Percentiles rank a stretch among this genome's conserved stretches.
These are phyloP conservation scores for Penicillium taxi DNA, from an alignment of 495 filamentous ascomycete genomes.

Conservation along the genomic window DNA sequence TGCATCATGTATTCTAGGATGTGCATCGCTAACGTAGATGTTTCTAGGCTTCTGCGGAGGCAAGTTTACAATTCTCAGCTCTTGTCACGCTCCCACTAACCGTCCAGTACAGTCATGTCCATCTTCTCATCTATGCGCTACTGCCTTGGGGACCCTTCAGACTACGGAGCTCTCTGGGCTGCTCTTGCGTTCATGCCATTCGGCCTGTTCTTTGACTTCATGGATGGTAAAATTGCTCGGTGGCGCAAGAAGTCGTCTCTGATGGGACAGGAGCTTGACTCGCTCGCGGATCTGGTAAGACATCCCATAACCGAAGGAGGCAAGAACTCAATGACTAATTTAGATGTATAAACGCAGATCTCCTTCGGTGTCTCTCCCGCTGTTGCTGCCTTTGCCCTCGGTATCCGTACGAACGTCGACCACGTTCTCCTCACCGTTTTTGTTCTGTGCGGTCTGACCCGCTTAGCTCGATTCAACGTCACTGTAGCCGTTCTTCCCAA, in stretches of 20 bases:
- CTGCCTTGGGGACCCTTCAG: constrained; percentile 64
- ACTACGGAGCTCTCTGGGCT: constrained; percentile 60
- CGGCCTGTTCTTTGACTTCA: constrained; percentile 95
- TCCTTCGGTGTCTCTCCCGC: constrained; percentile 94
- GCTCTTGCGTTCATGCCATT: constrained; percentile 87
- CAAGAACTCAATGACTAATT: not conserved
- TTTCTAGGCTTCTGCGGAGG: constrained; percentile 47
- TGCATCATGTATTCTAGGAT: not conserved
- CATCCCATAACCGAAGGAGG: too few species aligned
- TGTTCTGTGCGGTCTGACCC: constrained; percentile 89
- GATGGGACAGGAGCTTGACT: constrained; percentile 98
- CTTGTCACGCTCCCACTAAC: constrained; percentile 18
- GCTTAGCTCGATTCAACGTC: constrained; percentile 94
- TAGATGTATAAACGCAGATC: constrained; percentile 51
- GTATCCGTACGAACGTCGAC: constrained; percentile 78
- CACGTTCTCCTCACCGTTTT: constrained; percentile 81
- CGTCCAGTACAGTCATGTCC: constrained; percentile 59
- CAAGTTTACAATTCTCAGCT: constrained; percentile 25
- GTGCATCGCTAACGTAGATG: constrained; percentile 4
- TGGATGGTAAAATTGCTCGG: constrained; percentile 92
- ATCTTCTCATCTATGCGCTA: constrained; percentile 94
- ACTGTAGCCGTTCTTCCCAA: constrained; percentile 83
- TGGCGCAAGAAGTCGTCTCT: constrained; percentile 93
- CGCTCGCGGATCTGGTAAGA: constrained; percentile 87
- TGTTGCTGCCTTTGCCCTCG: constrained; percentile 77